A percentile compares a stretch with the other conserved stretches of the same genome.
Evolutionary conservation across 2,329 filamentous ascomycete genomes (phyloP).

Genomic region (Metarhizium album): DNA sequence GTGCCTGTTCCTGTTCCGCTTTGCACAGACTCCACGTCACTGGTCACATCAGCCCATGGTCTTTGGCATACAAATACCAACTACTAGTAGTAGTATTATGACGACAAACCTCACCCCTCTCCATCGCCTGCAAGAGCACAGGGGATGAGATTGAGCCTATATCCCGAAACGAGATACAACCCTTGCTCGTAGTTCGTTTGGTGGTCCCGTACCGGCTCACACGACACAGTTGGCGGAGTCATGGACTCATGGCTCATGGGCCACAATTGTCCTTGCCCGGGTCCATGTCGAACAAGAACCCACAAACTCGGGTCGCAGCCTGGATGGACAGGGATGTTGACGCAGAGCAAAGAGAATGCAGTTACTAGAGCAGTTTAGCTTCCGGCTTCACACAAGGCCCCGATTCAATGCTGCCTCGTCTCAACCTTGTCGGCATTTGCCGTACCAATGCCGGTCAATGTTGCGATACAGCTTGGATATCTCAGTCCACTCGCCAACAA

Average conservation of each 20-base stretch:
- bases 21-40: background rate
- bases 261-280: background rate
- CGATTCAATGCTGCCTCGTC: conserved; percentile 1
- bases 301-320: conserved; percentile 2
- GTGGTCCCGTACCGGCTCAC: background rate
- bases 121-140: background rate
- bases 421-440: conserved; percentile 6
- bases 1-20: background rate
- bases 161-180: conserved; percentile 2
- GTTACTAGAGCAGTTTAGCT: background rate
- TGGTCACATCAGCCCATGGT: conserved; percentile 1
- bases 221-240: background rate
- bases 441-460: background rate
- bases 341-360: conserved; percentile 1
- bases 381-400: background rate
- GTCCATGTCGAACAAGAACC: conserved; percentile 1
- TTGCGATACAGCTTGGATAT: background rate
- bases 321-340: conserved; percentile 4
- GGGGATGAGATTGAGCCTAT: background rate
- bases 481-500: too few relatives aligned
- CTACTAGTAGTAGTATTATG: too few relatives aligned
- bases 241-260: background rate
- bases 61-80: background rate
- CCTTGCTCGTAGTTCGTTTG: conserved; percentile 6
- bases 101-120: background rate